Conservation (phyloP, 345 rosid genomes). For the Dipteronia sinensis region DNA sequence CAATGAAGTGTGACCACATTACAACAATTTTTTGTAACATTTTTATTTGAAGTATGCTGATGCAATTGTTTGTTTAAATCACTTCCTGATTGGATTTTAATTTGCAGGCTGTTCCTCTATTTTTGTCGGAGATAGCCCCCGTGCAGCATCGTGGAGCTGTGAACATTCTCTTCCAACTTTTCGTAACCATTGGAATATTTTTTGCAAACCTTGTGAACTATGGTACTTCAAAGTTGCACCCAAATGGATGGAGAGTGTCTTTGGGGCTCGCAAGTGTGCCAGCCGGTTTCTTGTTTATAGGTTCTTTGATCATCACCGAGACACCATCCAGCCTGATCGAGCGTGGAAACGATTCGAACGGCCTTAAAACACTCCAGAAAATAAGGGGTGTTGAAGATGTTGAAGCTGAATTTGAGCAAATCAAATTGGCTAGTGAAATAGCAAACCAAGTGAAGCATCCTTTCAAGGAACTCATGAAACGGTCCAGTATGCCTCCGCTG, state of each 20-base stretch:
- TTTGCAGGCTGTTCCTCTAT: slow-evolving; percentile 62
- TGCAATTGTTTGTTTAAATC: neutral
- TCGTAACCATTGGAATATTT: slow-evolving; percentile 58
- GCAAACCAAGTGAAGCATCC: slow-evolving; percentile 49
- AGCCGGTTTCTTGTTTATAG: slow-evolving; percentile 44
- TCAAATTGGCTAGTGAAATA: slow-evolving; percentile 40
- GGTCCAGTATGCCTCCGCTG: slow-evolving; percentile 52
- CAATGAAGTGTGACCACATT: slow-evolving; percentile 34
- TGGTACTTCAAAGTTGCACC: slow-evolving; percentile 38
- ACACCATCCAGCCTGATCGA: slow-evolving; percentile 69
- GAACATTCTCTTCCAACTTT: slow-evolving; percentile 57
- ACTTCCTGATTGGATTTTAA: neutral
- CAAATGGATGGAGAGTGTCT: slow-evolving; percentile 56
- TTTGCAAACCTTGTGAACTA: slow-evolving; percentile 58
- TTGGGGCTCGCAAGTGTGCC: slow-evolving; percentile 60
- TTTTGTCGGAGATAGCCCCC: slow-evolving; percentile 68
- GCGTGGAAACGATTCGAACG: slow-evolving; percentile 32
- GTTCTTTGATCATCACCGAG: slow-evolving; percentile 52
- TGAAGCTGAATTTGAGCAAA: slow-evolving; percentile 40
- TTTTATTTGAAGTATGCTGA: neutral
- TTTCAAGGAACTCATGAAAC: slow-evolving; percentile 39
- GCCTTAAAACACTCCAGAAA: slow-evolving; percentile 39
- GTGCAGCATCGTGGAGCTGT: slow-evolving; percentile 56
- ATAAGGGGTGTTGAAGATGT: slow-evolving; percentile 58
- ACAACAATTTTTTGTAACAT: neutral